Evolutionary conservation across 805 yeast genomes (phyloP), one percentile per base, ranked within the genome.

Genomic region (Danielia reshetovae): DNA sequence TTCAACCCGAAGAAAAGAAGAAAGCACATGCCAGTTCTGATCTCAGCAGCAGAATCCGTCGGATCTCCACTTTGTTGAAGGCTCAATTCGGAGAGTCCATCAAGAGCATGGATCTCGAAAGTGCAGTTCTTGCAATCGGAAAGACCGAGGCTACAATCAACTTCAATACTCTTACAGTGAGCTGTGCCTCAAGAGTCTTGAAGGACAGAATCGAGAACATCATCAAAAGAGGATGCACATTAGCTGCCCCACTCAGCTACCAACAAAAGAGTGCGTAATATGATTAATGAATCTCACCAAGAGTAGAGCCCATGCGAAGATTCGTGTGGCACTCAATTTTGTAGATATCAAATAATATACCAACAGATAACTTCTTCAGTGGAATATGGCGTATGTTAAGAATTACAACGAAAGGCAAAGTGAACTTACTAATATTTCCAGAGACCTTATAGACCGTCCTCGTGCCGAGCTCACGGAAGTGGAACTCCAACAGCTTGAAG

Each of bases 21-120:
- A 42, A 18, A 39, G 62, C 56, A 3, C 62, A 55, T 36, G 52
- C 59, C 3, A 42, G 50, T 23, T 41, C 50, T n/a, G 60, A 50
- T 25, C 51, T 65, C 16, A 33, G 41, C 12, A 57, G 60, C 32
- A 48, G 72, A 28, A 55, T 65, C 8, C 60, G 54, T 31, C 72
- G 86, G 38, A 74, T 93, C 8, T 55, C 75, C 2, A 67, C 77
- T 9, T 65, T 93, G 28, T 64, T 93, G 32, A 65, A 69, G 30
- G 88, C 93, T 1, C 99, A 93, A 51, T 93, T 93, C 62, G 98
- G 97, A 11, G 86, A 83, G 16, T 60, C 88, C 1, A 76, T 85
- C 39, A 39, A 39, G 2, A 51, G 62, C 0, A 38, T 45, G 6
- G 63, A 62, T 6, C 54, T 63, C 16, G 59, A 66, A 37, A 75